A percentile compares a stretch with the other conserved stretches of the same genome.
phyloP scores from a whole-genome alignment of 306 rosid species.

The Pterocarpus macrocarpus region DNA sequence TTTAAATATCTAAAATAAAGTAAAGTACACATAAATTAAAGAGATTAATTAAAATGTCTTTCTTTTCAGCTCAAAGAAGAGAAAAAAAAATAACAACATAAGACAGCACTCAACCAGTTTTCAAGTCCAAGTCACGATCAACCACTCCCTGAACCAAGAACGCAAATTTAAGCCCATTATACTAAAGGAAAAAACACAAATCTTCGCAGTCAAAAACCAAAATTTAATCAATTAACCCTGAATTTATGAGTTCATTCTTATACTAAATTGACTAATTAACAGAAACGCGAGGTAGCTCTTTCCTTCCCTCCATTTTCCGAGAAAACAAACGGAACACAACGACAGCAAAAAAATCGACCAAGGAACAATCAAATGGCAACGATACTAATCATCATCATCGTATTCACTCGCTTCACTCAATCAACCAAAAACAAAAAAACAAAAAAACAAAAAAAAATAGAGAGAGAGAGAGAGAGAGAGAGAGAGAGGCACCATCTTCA shows the following conservation, averaged over 20 bases:
- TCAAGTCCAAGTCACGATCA: no score
- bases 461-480: slow-evolving; percentile 23
- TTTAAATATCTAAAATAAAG: no score
- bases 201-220: no score
- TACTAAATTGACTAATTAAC: no score
- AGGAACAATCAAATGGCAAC: background rate
- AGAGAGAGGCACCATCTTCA: slow-evolving; percentile 76
- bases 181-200: no score
- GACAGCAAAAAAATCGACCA: background rate
- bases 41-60: background rate
- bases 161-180: no score
- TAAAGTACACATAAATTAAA: no score
- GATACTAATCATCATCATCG: background rate
- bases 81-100: no score
- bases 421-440: background rate
- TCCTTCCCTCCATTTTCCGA: slow-evolving; percentile 24
- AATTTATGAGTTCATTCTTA: no score
- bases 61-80: background rate
- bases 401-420: background rate
- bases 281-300: background rate
- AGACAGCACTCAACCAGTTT: no score
- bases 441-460: background rate
- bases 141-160: no score
- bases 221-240: no score
- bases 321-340: slow-evolving; percentile 38